Evolutionary conservation across 75 land plant species (phyloP).

Genomic region (Selaginella moellendorffii): DNA sequence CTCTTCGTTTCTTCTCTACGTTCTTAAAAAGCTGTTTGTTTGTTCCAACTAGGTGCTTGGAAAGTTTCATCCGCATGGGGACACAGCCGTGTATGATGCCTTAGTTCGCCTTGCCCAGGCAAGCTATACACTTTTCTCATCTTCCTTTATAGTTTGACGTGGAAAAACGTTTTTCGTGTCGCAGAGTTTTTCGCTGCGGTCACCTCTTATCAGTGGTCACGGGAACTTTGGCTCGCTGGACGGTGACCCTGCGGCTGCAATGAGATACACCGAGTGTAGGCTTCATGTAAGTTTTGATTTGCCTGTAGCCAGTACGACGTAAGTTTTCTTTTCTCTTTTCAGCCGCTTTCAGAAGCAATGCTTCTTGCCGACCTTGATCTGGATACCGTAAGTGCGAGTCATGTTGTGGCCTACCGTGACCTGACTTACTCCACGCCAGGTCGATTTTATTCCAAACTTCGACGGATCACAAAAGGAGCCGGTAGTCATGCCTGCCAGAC

Average conservation of each 20-base stretch:
- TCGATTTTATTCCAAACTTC: constrained; percentile 86
- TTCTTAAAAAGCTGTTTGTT: too few species aligned
- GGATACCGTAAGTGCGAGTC: constrained; percentile 38
- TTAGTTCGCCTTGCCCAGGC: constrained; percentile 98
- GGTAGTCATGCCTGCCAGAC: constrained; percentile 72
- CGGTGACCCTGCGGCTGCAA: constrained; percentile 98
- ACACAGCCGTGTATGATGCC: constrained; percentile 91
- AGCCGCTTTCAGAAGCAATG: constrained; percentile 90
- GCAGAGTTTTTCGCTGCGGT: constrained; percentile 79
- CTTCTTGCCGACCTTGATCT: constrained; percentile 69
- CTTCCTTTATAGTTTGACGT: background rate
- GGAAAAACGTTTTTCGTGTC: too few species aligned
- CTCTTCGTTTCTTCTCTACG: background rate
- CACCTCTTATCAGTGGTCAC: constrained; percentile 84
- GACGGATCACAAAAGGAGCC: constrained; percentile 95
- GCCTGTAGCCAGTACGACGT: background rate
- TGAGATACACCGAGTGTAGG: constrained; percentile 97
- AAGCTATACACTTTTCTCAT: constrained; percentile 3
- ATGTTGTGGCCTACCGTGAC: too few species aligned
- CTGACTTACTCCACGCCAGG: too few species aligned
- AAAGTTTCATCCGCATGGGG: constrained; percentile 98
- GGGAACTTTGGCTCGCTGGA: constrained; percentile 98
- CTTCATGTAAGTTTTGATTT: constrained; percentile 36
- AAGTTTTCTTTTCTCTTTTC: constrained; percentile 18
- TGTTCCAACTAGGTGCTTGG: constrained; percentile 68